Conservation (phyloP, 805 yeast species). For the Pichia manshurica region DNA sequence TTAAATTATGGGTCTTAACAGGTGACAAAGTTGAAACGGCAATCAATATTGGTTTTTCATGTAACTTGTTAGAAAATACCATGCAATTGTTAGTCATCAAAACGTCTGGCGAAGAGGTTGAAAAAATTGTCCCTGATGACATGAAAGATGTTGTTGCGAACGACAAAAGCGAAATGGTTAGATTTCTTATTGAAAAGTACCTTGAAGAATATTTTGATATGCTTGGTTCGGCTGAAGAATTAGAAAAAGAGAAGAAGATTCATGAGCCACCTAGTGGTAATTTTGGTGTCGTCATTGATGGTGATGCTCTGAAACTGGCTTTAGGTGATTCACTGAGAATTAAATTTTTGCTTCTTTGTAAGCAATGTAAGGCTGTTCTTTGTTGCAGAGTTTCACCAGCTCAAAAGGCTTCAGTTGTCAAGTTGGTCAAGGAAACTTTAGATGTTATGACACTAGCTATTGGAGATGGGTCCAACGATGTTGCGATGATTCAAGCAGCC, state of each 20-base stretch:
- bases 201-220: constrained; percentile 50
- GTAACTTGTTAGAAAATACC: constrained; percentile 68
- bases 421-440: constrained; percentile 63
- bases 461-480: constrained; percentile 88
- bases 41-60: constrained; percentile 79
- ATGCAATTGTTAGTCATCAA: constrained; percentile 69
- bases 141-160: constrained; percentile 20
- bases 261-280: constrained; percentile 67
- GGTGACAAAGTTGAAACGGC: constrained; percentile 92
- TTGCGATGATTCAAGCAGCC: constrained; percentile 86
- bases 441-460: constrained; percentile 82
- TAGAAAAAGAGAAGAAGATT: constrained; percentile 46
- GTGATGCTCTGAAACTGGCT: constrained; percentile 64
- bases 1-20: constrained; percentile 79
- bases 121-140: constrained; percentile 33
- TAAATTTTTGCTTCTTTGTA: constrained; percentile 66
- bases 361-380: constrained; percentile 73
- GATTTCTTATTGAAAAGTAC: constrained; percentile 45
- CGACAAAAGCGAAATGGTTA: constrained; percentile 34
- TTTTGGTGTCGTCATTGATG: constrained; percentile 71
- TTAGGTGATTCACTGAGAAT: constrained; percentile 36
- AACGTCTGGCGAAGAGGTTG: constrained; percentile 51
- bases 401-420: constrained; percentile 80
- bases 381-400: constrained; percentile 89
- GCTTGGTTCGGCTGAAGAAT: constrained; percentile 54